Conservation (phyloP, 306 rosid genomes). For the barrel medic (Medicago truncatula) region DNA sequence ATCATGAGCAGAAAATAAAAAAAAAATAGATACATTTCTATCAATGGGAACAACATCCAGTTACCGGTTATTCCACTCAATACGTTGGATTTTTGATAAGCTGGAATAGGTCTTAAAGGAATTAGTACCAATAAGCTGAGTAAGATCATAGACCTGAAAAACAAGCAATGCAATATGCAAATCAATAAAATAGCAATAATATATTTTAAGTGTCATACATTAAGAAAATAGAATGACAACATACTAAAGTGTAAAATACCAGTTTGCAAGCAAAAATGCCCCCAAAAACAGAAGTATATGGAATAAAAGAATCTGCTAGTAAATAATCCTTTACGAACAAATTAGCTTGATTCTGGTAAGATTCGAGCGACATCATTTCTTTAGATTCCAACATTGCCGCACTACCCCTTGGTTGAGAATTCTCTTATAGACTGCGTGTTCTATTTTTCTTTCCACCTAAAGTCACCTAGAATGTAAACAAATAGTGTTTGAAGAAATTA, state of each 20-base stretch:
- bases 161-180: conserved; percentile 1
- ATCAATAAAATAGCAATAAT: conserved; percentile 15
- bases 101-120: conserved; percentile 76
- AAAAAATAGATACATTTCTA: neutral
- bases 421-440: conserved; percentile 3
- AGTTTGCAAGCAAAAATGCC: conserved; percentile 79
- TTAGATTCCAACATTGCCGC: conserved; percentile 51
- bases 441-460: conserved; percentile 33
- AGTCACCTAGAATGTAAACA: conserved; percentile 34
- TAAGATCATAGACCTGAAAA: conserved; percentile 69
- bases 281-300: conserved; percentile 62
- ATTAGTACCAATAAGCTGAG: conserved; percentile 59
- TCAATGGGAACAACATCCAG: conserved; percentile 32
- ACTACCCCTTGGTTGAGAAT: conserved; percentile 38
- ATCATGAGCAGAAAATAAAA: neutral
- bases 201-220: neutral
- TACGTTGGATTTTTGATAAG: conserved; percentile 68
- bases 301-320: conserved; percentile 60
- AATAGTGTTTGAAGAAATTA: conserved; percentile 29
- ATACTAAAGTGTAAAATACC: conserved; percentile 52
- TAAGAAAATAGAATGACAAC: conserved; percentile 31
- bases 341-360: conserved; percentile 72
- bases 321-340: conserved; percentile 60
- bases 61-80: conserved; percentile 91
- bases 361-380: conserved; percentile 57